Conservation (phyloP, 441 rosid genomes). For the Metrosideros polymorpha region DNA sequence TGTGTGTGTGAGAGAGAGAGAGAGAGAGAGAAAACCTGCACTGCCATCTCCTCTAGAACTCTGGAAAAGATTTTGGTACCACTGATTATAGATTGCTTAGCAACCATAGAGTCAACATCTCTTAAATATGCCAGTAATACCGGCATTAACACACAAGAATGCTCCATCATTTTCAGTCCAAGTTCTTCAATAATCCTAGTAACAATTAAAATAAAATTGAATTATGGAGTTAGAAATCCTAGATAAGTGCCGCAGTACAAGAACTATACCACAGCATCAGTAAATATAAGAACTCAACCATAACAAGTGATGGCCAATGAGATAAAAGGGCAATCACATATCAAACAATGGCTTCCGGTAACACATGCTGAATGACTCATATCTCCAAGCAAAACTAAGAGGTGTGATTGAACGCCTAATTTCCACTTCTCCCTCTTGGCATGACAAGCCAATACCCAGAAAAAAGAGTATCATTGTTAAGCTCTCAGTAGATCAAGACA, state of each 20-base stretch:
- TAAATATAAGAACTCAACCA: background rate
- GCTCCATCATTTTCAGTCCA: constrained; percentile 62
- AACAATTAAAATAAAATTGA: background rate
- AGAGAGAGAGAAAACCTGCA: constrained; percentile 47
- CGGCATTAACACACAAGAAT: constrained; percentile 43
- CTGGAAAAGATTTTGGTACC: constrained; percentile 60
- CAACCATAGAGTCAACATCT: constrained; percentile 60
- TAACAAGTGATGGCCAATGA: background rate
- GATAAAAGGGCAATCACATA: background rate
- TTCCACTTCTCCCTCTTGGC: background rate
- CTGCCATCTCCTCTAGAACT: constrained; percentile 69
- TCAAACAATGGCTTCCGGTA: background rate
- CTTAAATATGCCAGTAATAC: constrained; percentile 52
- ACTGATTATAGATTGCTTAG: constrained; percentile 54
- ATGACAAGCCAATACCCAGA: background rate
- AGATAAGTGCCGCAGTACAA: background rate
- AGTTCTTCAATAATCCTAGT: constrained; percentile 76
- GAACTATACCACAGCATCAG: background rate
- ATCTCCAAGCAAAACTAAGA: background rate
- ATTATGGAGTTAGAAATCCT: background rate
- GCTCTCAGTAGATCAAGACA: background rate
- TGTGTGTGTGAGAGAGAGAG: background rate
- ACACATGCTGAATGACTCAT: background rate
- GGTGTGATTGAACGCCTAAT: background rate
- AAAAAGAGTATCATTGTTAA: background rate